phyloP scores from a whole-genome alignment of 805 yeast genomes.

The Grigorovia humatica region DNA sequence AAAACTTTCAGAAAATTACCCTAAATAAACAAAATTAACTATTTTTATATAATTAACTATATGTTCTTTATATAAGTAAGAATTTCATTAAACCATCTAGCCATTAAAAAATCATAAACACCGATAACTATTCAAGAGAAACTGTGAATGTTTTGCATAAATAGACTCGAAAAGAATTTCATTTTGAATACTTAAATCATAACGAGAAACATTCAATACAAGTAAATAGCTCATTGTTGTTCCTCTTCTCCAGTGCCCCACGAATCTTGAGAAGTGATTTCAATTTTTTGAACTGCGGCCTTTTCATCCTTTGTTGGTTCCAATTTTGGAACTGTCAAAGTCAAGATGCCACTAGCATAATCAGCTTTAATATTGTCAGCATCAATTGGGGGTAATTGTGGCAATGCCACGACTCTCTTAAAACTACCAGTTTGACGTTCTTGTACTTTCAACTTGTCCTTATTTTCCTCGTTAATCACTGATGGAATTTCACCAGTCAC shows the following conservation, averaged over 20 bases:
- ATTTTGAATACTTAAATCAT: background rate
- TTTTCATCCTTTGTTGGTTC: slow-evolving; percentile 16
- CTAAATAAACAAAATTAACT: background rate
- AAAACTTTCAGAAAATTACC: background rate
- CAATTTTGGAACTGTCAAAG: slow-evolving; percentile 34
- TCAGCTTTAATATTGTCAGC: slow-evolving; percentile 37
- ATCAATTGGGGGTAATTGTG: slow-evolving; percentile 31
- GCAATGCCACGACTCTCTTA: slow-evolving; percentile 35
- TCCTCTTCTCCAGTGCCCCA: slow-evolving; percentile 8
- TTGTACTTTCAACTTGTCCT: slow-evolving; percentile 20
- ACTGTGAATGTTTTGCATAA: too few relatives aligned
- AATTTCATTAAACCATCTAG: too few relatives aligned
- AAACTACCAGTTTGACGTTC: slow-evolving; percentile 34
- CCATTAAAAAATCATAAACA: too few relatives aligned
- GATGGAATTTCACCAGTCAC: slow-evolving; percentile 36
- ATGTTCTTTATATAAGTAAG: too few relatives aligned
- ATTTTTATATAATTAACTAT: too few relatives aligned
- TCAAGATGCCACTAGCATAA: slow-evolving; percentile 37
- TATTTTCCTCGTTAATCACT: slow-evolving; percentile 12
- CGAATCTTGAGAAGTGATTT: slow-evolving; percentile 22
- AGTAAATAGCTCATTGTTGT: background rate
- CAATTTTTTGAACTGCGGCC: slow-evolving; percentile 20
- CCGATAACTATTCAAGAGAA: too few relatives aligned
- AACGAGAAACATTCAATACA: too few relatives aligned
- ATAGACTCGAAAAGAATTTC: too few relatives aligned